Conservation (phyloP, 2,329 filamentous ascomycete species). For the Lojkania enalia region DNA sequence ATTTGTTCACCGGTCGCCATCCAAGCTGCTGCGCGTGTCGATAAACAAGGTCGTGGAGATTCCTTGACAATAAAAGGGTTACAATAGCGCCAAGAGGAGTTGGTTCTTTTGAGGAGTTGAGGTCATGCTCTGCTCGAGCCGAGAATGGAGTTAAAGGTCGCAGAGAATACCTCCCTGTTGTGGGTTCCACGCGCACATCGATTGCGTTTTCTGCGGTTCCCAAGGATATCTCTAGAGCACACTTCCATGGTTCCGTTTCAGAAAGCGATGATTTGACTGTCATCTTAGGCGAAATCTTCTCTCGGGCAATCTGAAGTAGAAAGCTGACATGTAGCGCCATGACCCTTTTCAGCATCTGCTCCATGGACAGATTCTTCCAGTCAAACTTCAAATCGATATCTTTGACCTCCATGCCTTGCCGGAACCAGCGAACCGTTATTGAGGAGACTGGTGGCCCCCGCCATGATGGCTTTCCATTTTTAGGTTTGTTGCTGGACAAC, state of each 20-base stretch:
- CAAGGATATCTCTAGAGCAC: conserved; percentile 69
- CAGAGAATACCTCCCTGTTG: conserved; percentile 75
- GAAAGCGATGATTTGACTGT: conserved; percentile 62
- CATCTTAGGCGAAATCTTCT: conserved; percentile 62
- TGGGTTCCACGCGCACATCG: conserved; percentile 71
- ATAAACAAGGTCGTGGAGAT: conserved; percentile 64
- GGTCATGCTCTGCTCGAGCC: conserved; percentile 60
- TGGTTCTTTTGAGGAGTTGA: conserved; percentile 64
- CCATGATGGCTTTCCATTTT: conserved; percentile 41
- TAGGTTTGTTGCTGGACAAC: conserved; percentile 65
- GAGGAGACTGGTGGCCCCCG: conserved; percentile 36
- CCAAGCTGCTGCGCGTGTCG: conserved; percentile 64
- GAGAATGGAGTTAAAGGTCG: conserved; percentile 56
- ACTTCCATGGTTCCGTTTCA: conserved; percentile 65
- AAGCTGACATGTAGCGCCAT: conserved; percentile 75
- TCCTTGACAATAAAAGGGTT: conserved; percentile 64
- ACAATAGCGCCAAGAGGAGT: conserved; percentile 62
- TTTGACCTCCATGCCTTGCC: conserved; percentile 74
- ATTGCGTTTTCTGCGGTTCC: conserved; percentile 61
- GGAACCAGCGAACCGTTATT: conserved; percentile 77
- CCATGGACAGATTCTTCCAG: conserved; percentile 68
- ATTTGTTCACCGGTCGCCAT: conserved; percentile 58
- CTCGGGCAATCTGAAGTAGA: conserved; percentile 65
- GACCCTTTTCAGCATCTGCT: conserved; percentile 71
- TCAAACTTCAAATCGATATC: conserved; percentile 71